These are phyloP conservation scores for Aspergillus saccharolyticus DNA, from an alignment of 495 filamentous ascomycete genomes.

Conservation along the genomic window DNA sequence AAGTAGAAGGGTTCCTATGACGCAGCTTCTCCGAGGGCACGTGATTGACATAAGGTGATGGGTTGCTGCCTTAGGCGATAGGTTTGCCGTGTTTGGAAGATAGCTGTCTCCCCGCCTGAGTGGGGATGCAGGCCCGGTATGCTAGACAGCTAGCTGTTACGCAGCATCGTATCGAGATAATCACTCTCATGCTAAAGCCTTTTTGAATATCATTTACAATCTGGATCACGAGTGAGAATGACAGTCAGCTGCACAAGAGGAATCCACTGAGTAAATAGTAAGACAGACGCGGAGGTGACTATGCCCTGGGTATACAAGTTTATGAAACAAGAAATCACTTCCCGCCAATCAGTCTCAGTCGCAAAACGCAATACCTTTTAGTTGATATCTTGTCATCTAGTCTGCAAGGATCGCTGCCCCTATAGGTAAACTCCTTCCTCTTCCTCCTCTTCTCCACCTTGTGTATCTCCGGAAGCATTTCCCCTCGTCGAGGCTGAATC, in stretches of 20 bases:
- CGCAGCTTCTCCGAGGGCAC: background rate
- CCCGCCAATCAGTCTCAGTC: background rate
- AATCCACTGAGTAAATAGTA: background rate
- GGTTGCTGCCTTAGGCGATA: too few relatives aligned
- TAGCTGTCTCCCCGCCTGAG: background rate
- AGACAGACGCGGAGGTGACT: background rate
- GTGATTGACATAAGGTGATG: background rate
- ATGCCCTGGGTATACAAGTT: background rate
- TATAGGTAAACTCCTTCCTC: slow-evolving; percentile 48
- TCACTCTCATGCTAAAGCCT: too few relatives aligned
- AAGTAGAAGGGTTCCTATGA: background rate
- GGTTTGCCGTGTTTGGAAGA: background rate
- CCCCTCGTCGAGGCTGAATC: background rate
- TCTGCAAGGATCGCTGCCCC: background rate
- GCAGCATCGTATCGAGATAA: too few relatives aligned
- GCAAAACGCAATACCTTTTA: too few relatives aligned
- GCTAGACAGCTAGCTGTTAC: too few relatives aligned
- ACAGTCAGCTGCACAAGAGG: background rate
- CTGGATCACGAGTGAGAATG: background rate
- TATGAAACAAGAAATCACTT: background rate
- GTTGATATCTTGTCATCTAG: too few relatives aligned
- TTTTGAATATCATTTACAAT: background rate
- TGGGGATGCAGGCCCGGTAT: too few relatives aligned
- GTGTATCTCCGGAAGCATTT: background rate
- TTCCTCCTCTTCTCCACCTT: slow-evolving; percentile 33